These are phyloP conservation scores for Suillus ampliporus DNA, from an alignment of 768 basidiomycete genomes.

Conservation along the genomic window DNA sequence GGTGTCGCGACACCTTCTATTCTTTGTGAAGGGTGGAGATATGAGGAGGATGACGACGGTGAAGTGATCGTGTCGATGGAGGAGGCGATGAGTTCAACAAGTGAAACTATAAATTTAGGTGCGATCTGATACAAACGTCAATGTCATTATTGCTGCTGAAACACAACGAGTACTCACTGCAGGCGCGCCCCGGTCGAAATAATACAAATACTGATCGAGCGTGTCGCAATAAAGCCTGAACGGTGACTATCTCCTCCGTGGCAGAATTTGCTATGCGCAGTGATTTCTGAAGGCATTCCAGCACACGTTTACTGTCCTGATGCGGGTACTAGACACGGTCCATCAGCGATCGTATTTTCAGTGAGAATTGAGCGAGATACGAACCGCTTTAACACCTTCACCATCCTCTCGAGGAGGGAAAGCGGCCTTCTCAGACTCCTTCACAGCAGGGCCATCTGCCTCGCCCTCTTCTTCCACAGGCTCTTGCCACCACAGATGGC, in stretches of 20 bases:
- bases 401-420: constrained; percentile 44
- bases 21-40: constrained; percentile 87
- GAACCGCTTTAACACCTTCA: constrained; percentile 57
- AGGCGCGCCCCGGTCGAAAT: constrained; percentile 91
- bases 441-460: constrained; percentile 39
- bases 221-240: constrained; percentile 97
- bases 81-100: constrained; percentile 94
- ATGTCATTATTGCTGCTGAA: constrained; percentile 2
- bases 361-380: constrained; percentile 33
- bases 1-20: constrained; percentile 93
- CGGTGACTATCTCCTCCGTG: constrained; percentile 95
- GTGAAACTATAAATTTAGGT: constrained; percentile 94
- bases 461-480: constrained; percentile 49
- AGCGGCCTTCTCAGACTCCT: constrained; percentile 24
- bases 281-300: constrained; percentile 97
- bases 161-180: constrained; percentile 62
- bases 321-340: constrained; percentile 65
- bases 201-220: constrained; percentile 94
- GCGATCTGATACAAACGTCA: constrained; percentile 63
- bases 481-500: constrained; percentile 99
- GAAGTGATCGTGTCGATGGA: constrained; percentile 92
- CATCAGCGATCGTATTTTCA: constrained; percentile 7
- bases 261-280: constrained; percentile 95
- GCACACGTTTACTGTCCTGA: constrained; percentile 95
- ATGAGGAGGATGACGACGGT: constrained; percentile 47